phyloP scores from a whole-genome alignment of 2,329 filamentous ascomycete species.

The Penicillium paneum region DNA sequence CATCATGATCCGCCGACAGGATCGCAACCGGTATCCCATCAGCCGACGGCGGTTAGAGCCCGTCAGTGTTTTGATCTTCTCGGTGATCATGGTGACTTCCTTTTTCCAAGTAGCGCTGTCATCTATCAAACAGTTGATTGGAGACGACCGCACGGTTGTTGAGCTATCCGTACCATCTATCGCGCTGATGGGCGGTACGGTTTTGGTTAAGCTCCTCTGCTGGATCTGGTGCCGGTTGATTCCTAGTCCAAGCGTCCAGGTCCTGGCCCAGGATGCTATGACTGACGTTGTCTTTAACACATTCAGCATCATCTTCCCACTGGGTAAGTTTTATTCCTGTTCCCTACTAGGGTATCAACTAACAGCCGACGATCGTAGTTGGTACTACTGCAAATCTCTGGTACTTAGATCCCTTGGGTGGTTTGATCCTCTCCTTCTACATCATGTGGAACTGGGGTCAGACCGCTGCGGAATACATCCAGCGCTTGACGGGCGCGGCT shows the following conservation, averaged over 20 bases:
- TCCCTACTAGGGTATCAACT: not conserved
- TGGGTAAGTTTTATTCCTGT: conserved; percentile 41
- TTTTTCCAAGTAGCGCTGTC: conserved; percentile 61
- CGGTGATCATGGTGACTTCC: conserved; percentile 64
- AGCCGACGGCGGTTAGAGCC: conserved; percentile 63
- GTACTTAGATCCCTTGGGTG: conserved; percentile 61
- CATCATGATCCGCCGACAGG: conserved; percentile 57
- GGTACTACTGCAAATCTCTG: conserved; percentile 44
- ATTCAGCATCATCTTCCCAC: conserved; percentile 82
- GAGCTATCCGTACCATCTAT: conserved; percentile 70
- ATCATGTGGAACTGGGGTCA: conserved; percentile 61
- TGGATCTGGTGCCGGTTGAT: conserved; percentile 88
- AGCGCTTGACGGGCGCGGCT: conserved; percentile 59
- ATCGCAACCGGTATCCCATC: conserved; percentile 62
- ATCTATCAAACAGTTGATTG: conserved; percentile 56
- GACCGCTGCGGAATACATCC: conserved; percentile 61
- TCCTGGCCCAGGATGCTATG: conserved; percentile 65
- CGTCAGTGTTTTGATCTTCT: conserved; percentile 64
- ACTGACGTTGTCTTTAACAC: conserved; percentile 88
- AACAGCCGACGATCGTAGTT: conserved; percentile 19
- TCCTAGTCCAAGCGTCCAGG: conserved; percentile 81
- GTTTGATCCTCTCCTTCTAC: conserved; percentile 58
- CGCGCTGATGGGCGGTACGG: conserved; percentile 74
- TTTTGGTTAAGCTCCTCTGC: conserved; percentile 75
- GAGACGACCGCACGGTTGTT: conserved; percentile 64